Evolutionary conservation across 306 rosid genomes (phyloP).

Genomic region (Amphicarpaea edgeworthii): DNA sequence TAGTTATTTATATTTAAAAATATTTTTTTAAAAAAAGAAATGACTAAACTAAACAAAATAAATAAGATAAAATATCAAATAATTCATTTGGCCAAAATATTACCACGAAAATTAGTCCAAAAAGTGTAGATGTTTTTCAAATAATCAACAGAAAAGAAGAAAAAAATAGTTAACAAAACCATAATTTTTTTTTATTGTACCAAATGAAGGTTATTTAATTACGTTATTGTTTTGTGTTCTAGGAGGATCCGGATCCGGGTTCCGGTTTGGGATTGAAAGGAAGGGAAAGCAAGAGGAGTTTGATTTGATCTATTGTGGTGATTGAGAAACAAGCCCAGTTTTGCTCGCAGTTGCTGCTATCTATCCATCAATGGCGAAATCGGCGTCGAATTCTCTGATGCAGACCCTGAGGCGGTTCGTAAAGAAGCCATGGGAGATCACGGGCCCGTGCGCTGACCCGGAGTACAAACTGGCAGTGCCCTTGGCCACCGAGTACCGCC

Average conservation of each 20-base stretch:
- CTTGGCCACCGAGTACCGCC: constrained; percentile 77
- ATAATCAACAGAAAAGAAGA: too few species aligned
- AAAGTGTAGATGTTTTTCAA: too few species aligned
- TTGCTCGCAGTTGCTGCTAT: not conserved
- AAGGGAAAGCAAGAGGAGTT: not conserved
- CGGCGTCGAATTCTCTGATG: constrained; percentile 44
- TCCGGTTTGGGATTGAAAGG: not conserved
- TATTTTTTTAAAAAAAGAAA: too few species aligned
- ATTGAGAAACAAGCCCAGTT: not conserved
- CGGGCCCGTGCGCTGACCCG: constrained; percentile 86
- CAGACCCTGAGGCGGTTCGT: constrained; percentile 67
- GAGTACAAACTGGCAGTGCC: constrained; percentile 74
- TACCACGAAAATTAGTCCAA: too few species aligned
- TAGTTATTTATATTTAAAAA: too few species aligned
- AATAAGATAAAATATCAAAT: too few species aligned
- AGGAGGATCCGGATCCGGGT: not conserved
- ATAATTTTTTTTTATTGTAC: too few species aligned
- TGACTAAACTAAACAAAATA: too few species aligned
- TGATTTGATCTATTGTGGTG: not conserved
- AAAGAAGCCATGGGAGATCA: constrained; percentile 96
- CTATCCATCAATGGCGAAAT: constrained; percentile 40
- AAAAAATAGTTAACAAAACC: too few species aligned
- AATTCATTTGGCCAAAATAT: too few species aligned
- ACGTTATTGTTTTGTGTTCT: too few species aligned
- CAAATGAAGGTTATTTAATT: too few species aligned